Conservation (phyloP, 257 asterid genomes). For the Gentiana macrophylla region DNA sequence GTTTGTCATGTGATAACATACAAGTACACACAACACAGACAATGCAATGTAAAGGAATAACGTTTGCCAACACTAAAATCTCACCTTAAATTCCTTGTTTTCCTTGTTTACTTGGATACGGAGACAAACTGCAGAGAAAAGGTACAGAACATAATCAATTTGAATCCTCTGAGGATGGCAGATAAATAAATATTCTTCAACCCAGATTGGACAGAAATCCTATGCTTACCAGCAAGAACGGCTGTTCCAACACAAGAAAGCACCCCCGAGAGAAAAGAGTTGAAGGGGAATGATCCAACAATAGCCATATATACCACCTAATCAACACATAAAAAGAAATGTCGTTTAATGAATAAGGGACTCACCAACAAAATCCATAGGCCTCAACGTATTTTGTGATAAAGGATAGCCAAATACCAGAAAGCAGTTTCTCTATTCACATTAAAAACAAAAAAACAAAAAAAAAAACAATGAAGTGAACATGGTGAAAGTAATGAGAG, state of each 20-base stretch:
- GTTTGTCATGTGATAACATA: too few species aligned
- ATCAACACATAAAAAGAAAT: slow-evolving; percentile 8
- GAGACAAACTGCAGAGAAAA: slow-evolving; percentile 48
- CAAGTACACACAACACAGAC: too few species aligned
- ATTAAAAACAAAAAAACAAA: not conserved
- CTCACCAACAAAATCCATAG: not conserved
- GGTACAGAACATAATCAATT: slow-evolving; percentile 6
- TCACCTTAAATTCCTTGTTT: slow-evolving; percentile 84
- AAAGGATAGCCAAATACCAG: not conserved
- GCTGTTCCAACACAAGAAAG: slow-evolving; percentile 96
- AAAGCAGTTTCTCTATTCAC: not conserved
- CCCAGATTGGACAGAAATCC: not conserved
- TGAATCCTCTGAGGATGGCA: not conserved
- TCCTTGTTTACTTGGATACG: slow-evolving; percentile 94
- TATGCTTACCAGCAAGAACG: slow-evolving; percentile 80
- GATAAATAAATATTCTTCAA: not conserved
- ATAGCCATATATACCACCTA: slow-evolving; percentile 85
- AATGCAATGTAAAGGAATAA: too few species aligned
- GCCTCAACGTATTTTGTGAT: not conserved
- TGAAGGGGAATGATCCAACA: slow-evolving; percentile 94
- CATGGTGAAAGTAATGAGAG: not conserved
- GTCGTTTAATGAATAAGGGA: not conserved
- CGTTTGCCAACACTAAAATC: not conserved
- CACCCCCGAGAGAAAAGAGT: slow-evolving; percentile 91
- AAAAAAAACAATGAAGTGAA: too few species aligned